Evolutionary conservation across 805 yeast species (phyloP).

Genomic region (Hanseniaspora thailandica): DNA sequence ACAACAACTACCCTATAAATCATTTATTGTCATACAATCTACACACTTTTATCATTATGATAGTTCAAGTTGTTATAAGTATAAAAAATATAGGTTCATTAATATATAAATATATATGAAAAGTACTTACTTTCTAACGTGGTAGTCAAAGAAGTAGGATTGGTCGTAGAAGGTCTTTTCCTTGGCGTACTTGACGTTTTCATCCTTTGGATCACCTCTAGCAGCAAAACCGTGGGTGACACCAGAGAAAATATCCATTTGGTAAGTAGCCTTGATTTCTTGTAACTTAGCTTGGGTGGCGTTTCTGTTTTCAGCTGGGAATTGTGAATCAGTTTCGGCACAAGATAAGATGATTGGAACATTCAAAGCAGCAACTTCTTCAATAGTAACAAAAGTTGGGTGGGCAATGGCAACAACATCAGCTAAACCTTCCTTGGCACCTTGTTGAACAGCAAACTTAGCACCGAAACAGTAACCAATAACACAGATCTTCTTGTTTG

Average conservation of each 20-base stretch:
- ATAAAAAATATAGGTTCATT: neutral
- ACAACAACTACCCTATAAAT: too few relatives aligned
- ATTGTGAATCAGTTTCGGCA: constrained; percentile 58
- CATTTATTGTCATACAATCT: too few relatives aligned
- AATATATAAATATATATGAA: neutral
- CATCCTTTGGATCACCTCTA: constrained; percentile 56
- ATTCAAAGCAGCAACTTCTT: constrained; percentile 50
- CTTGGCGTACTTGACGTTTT: constrained; percentile 48
- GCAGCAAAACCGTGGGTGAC: constrained; percentile 68
- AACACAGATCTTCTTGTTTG: constrained; percentile 42
- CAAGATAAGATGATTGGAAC: constrained; percentile 59
- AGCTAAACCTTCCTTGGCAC: constrained; percentile 30
- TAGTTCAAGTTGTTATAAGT: too few relatives aligned
- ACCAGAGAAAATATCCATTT: constrained; percentile 50
- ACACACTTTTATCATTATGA: too few relatives aligned
- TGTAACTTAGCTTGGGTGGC: constrained; percentile 48
- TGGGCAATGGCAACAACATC: constrained; percentile 70
- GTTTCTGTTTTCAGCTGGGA: constrained; percentile 52
- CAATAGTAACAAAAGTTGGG: constrained; percentile 61
- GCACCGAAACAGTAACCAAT: constrained; percentile 85
- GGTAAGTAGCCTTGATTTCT: constrained; percentile 45
- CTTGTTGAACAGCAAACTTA: constrained; percentile 46
- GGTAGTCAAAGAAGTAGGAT: constrained; percentile 25
- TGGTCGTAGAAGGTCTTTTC: constrained; percentile 46
- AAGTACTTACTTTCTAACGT: neutral